Evolutionary conservation across 73 alveolate genomes (phyloP), one percentile per base, ranked within the genome.

Genomic region (Blepharisma stoltei): DNA sequence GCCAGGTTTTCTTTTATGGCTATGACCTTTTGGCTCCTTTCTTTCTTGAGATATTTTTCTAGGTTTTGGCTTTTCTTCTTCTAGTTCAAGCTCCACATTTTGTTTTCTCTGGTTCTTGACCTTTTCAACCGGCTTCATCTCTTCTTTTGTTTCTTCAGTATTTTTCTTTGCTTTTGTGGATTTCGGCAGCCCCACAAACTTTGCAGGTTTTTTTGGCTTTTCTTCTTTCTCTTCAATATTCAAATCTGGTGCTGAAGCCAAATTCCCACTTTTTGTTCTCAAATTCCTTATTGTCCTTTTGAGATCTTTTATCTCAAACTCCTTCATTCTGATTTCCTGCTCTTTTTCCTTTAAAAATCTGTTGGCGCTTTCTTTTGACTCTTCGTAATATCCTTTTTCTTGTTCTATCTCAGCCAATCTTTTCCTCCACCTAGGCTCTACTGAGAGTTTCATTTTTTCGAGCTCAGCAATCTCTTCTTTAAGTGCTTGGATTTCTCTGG

Each of bases 261-360:
- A 9, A 32, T 32, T 32, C 41, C 41, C 41, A 32, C 41, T 32
- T 60, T 60, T 60, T 9, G 46, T 60, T 25, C 23, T n/a, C 73
- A 60, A 60, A 38, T 60, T 60, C 5, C 23, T 60, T 38, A 14
- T n/a, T 18, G 37, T 60, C 73, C 73, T 60, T 60, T 60, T 60
- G 18, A 60, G 45, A 9, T 60, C 49, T 14, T 60, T 60, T 1
- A 60, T 60, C 23, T 60, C 73, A 60, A 14, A 38, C 5, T 60
- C 73, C 5, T 25, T 60, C 73, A 60, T 14, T 20, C 23, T 60
- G 49, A 20, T 60, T 9, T 60, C 73, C 2, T 60, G 73, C 73
- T 60, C 73, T 5, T 60, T 60, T 0, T 60, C 73, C 46, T 60
- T 60, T 14, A 60, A 9, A 1, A 25, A 8, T 25, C 5, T 60